Conservation (phyloP, 2,329 filamentous ascomycete genomes). For the Penicillium sp. region DNA sequence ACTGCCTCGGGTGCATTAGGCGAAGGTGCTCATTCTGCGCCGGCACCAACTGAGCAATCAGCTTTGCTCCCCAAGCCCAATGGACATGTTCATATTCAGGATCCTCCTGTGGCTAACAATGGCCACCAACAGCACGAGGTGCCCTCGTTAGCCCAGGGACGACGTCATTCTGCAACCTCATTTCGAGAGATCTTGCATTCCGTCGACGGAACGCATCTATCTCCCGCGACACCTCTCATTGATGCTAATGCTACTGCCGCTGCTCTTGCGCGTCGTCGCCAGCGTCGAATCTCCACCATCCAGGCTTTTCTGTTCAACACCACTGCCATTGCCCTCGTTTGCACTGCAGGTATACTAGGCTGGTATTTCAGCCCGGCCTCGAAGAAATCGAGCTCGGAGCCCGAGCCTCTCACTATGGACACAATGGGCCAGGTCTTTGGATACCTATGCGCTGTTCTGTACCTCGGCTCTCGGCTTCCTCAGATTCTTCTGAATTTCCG, state of each 20-base stretch:
- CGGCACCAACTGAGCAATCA: constrained; percentile 31
- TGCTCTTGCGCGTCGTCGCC: constrained; percentile 15
- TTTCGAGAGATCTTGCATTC: constrained; percentile 51
- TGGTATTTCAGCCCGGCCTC: constrained; percentile 71
- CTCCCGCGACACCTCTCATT: constrained; percentile 78
- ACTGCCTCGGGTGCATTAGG: constrained; percentile 12
- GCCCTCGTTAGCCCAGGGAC: constrained; percentile 11
- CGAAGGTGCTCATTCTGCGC: constrained; percentile 18
- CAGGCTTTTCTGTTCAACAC: constrained; percentile 68
- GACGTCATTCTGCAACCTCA: constrained; percentile 32
- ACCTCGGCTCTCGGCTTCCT: constrained; percentile 85
- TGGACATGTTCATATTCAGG: constrained; percentile 15
- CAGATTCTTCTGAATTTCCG: constrained; percentile 91
- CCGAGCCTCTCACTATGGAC: constrained; percentile 63
- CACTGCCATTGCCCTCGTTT: constrained; percentile 76
- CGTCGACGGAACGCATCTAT: constrained; percentile 68
- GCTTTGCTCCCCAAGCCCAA: constrained; percentile 27
- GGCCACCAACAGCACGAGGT: constrained; percentile 4
- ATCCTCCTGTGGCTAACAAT: background rate
- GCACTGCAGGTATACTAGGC: constrained; percentile 76
- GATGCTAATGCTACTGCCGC: constrained; percentile 34
- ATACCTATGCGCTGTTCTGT: constrained; percentile 85
- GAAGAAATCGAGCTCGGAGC: constrained; percentile 19
- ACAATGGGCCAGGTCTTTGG: constrained; percentile 86
- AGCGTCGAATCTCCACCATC: constrained; percentile 39